Base-by-base conservation (phyloP, 2,329 filamentous ascomycete genomes). In the Fusarium robinianum region DNA sequence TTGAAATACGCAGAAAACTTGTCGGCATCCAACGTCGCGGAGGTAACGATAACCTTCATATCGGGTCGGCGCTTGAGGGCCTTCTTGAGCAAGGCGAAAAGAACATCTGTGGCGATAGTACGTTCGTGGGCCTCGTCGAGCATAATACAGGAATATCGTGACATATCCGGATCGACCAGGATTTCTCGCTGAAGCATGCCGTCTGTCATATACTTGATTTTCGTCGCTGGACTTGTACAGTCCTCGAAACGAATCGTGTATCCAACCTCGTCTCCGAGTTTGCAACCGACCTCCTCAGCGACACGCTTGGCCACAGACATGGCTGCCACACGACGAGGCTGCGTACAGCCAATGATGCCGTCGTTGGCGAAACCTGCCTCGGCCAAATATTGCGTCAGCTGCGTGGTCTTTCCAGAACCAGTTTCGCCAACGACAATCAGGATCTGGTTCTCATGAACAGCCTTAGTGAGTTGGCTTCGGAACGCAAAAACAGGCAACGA, bases 141-240 rank as follows among this genome's bases (percentile, higher is more conserved):
- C 85, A 99, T 99, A 63, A 99, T 96, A 49, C 94, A 90, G 1
- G 90, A 95, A 65, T 99, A 99, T 55, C 88, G 83, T 63, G 80
- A 87, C 55, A 99, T 73, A 60, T 96, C 87, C 1, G 91, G 88
- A 65, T 99, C 94, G 57, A 96, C 79, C 37, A 99, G 78, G 65
- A 96, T 90, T 72, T 99, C 94, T 73, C 94, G 82, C 71, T 96
- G 85, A 66, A 99, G 80, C 88, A 97, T 97, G 69, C 94, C 94
- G 62, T 99, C 94, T 11, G 94, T 99, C 92, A 99, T 96, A 73
- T 99, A 99, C 73, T 99, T 99, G 74, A 99, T 96, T 63, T 85
- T 89, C 2, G 94, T 99, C 12, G 85, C 79, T 2, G 89, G 83
- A 53, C 85, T 88, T 0, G 92, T 96, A 65, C 85, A 88, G 70